Percentiles rank a stretch among this genome's conserved stretches.
Conservation (phyloP, 78 protist genomes). For the Polysphondylium violaceum region DNA sequence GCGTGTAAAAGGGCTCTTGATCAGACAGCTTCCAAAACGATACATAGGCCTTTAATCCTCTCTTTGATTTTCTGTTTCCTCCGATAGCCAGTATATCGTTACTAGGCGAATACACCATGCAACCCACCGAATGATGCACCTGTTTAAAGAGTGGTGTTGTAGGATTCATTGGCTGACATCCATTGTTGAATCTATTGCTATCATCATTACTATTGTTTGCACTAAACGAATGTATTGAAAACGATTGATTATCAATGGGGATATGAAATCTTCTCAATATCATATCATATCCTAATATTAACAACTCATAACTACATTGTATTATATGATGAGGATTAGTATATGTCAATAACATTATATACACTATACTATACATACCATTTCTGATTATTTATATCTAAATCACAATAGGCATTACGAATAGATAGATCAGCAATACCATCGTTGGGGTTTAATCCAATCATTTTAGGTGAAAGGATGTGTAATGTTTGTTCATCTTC, state of each 20-base stretch:
- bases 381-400: conserved; percentile 30
- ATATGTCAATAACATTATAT: background rate
- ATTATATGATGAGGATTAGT: background rate
- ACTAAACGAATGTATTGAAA: conserved; percentile 43
- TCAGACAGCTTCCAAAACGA: conserved; percentile 67
- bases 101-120: conserved; percentile 28
- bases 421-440: conserved; percentile 65
- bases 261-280: conserved; percentile 55
- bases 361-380: background rate
- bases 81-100: conserved; percentile 66
- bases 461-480: conserved; percentile 47
- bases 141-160: conserved; percentile 37
- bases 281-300: conserved; percentile 75
- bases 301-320: conserved; percentile 23
- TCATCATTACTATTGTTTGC: background rate
- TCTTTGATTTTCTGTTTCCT: conserved; percentile 51
- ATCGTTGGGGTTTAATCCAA: conserved; percentile 53
- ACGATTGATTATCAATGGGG: conserved; percentile 8
- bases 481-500: conserved; percentile 9
- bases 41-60: conserved; percentile 43
- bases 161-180: conserved; percentile 18
- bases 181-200: background rate
- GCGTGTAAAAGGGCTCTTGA: conserved; percentile 22
- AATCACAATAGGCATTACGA: conserved; percentile 38
- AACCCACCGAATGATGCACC: conserved; percentile 64